Conservation (phyloP, 2,329 filamentous ascomycete species). For the Davidsoniella virescens region DNA sequence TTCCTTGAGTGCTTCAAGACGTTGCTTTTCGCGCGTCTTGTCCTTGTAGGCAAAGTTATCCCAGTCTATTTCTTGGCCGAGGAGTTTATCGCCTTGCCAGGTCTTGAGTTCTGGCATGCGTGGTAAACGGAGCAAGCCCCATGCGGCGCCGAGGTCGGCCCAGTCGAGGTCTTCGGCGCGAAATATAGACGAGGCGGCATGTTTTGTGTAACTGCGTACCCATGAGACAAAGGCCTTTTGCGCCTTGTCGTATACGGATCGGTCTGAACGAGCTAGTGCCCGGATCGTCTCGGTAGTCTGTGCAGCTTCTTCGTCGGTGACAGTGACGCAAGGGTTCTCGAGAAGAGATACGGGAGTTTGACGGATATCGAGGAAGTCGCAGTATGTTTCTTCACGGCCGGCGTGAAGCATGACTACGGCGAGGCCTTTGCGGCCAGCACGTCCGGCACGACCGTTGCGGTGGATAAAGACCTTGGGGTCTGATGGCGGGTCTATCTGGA, state of each 20-base stretch:
- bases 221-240: constrained; percentile 87
- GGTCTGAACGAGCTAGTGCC: constrained; percentile 33
- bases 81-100: constrained; percentile 51
- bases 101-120: constrained; percentile 81
- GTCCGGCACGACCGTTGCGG: constrained; percentile 73
- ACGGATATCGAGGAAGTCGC: constrained; percentile 70
- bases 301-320: constrained; percentile 46
- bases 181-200: constrained; percentile 85
- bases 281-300: constrained; percentile 44
- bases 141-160: constrained; percentile 62
- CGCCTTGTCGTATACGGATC: constrained; percentile 64
- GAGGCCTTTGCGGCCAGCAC: constrained; percentile 73
- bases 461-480: constrained; percentile 84
- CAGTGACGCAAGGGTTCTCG: constrained; percentile 34
- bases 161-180: constrained; percentile 68
- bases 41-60: constrained; percentile 55
- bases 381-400: constrained; percentile 76
- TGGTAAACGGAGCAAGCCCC: constrained; percentile 74
- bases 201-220: constrained; percentile 81
- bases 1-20: constrained; percentile 39
- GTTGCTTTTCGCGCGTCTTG: constrained; percentile 49
- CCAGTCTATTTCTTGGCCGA: constrained; percentile 51
- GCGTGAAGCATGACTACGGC: constrained; percentile 75
- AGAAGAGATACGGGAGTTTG: constrained; percentile 67
- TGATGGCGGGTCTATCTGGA: constrained; percentile 42